Evolutionary conservation across 768 basidiomycete genomes (phyloP).

Genomic region (Boletus pseudo-olivaceus): DNA sequence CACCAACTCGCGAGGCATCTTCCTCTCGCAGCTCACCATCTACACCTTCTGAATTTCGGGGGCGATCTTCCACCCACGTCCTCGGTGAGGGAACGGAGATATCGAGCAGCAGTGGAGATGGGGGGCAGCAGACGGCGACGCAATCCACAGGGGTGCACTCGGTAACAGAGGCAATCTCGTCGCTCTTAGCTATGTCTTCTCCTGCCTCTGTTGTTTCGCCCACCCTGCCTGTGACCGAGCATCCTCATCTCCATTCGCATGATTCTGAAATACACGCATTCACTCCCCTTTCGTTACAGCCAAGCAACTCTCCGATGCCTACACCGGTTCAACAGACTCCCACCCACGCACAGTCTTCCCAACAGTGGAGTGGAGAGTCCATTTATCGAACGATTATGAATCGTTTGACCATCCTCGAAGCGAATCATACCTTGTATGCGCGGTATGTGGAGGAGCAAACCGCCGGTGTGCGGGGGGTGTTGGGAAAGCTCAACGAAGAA

Average conservation of each 20-base stretch:
- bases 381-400: slow-evolving; percentile 98
- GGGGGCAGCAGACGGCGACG: background rate
- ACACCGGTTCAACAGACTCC: slow-evolving; percentile 2
- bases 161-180: slow-evolving; percentile 24
- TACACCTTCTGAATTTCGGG: background rate
- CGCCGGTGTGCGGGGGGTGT: slow-evolving; percentile 64
- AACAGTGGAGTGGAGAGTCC: slow-evolving; percentile 62
- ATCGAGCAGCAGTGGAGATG: background rate
- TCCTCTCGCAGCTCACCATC: background rate
- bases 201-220: slow-evolving; percentile 2
- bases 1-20: background rate
- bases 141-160: slow-evolving; percentile 5
- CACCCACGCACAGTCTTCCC: background rate
- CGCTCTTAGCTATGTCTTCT: slow-evolving; percentile 8
- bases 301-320: background rate
- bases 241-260: background rate
- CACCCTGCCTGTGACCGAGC: background rate
- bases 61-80: background rate
- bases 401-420: slow-evolving; percentile 78
- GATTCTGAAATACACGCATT: slow-evolving; percentile 3
- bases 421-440: slow-evolving; percentile 80
- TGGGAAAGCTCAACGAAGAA: slow-evolving; percentile 73
- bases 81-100: background rate
- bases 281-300: slow-evolving; percentile 2
- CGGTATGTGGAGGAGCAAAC: slow-evolving; percentile 91